Percentiles rank a stretch among this genome's conserved stretches.
phyloP scores from a whole-genome alignment of 495 filamentous ascomycete species.

The Pyrenopolyporus hunteri region DNA sequence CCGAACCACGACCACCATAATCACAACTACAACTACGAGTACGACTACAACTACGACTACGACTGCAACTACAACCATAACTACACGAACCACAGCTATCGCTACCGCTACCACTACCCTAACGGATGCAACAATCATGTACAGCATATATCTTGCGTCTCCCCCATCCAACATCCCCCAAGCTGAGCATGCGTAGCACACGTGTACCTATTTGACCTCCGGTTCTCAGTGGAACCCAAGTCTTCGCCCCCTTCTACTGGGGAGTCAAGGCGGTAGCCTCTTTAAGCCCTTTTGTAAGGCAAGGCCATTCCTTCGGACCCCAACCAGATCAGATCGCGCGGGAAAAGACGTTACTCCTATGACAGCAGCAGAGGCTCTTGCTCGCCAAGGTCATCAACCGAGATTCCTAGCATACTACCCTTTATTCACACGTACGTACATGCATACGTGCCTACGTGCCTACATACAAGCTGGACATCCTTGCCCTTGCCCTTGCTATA shows the following conservation, averaged over 20 bases:
- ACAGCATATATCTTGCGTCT: neutral
- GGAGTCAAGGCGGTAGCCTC: neutral
- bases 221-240: constrained; percentile 11
- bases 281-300: neutral
- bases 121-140: neutral
- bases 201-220: neutral
- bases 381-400: constrained; percentile 39
- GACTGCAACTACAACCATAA: too few relatives aligned
- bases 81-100: too few relatives aligned
- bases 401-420: constrained; percentile 35
- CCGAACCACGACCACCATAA: too few relatives aligned
- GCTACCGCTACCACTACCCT: neutral
- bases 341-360: constrained; percentile 17
- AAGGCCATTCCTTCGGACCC: constrained; percentile 15
- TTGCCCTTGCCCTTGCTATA: constrained; percentile 29
- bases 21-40: too few relatives aligned
- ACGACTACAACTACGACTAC: too few relatives aligned
- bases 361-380: constrained; percentile 31
- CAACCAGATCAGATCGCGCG: constrained; percentile 26
- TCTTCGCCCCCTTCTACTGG: neutral
- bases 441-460: too few relatives aligned
- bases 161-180: too few relatives aligned
- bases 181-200: too few relatives aligned
- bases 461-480: constrained; percentile 13
- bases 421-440: neutral